phyloP scores from a whole-genome alignment of 768 basidiomycete species.

The Mycena pura region DNA sequence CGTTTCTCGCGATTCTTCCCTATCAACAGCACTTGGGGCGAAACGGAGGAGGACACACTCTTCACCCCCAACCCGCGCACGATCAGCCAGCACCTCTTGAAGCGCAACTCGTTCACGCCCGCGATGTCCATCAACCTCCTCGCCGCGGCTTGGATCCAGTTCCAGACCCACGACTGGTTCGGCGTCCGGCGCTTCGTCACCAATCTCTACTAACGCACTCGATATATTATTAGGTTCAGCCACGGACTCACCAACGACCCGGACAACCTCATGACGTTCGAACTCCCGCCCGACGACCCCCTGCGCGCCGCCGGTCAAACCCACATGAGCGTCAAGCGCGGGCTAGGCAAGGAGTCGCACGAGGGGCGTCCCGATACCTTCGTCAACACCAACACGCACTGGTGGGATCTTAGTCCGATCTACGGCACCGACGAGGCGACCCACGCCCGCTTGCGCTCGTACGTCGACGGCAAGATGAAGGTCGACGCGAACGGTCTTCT shows the following conservation, averaged over 20 bases:
- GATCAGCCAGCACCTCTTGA: conserved; percentile 20
- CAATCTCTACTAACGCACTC: background rate
- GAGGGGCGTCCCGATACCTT: conserved; percentile 8
- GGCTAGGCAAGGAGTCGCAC: conserved; percentile 3
- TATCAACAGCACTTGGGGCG: conserved; percentile 14
- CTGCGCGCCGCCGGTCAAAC: conserved; percentile 13
- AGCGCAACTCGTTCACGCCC: conserved; percentile 15
- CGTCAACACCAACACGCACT: conserved; percentile 17
- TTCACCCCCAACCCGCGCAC: conserved; percentile 20
- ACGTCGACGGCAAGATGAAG: conserved; percentile 13
- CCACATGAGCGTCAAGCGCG: conserved; percentile 12
- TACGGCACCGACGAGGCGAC: conserved; percentile 18
- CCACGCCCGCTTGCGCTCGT: conserved; percentile 10
- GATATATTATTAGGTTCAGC: conserved; percentile 3
- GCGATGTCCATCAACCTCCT: conserved; percentile 18
- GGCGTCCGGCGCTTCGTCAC: background rate
- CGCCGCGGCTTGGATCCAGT: conserved; percentile 17
- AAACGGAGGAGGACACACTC: conserved; percentile 7
- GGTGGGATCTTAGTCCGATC: conserved; percentile 20
- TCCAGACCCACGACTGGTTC: conserved; percentile 21
- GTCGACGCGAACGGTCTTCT: conserved; percentile 11
- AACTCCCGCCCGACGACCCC: conserved; percentile 8
- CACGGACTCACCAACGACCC: conserved; percentile 18
- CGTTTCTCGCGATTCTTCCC: conserved; percentile 21
- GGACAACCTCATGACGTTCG: conserved; percentile 8